Base-by-base conservation (phyloP, 2,329 filamentous ascomycete genomes). In the Apiospora marii region DNA sequence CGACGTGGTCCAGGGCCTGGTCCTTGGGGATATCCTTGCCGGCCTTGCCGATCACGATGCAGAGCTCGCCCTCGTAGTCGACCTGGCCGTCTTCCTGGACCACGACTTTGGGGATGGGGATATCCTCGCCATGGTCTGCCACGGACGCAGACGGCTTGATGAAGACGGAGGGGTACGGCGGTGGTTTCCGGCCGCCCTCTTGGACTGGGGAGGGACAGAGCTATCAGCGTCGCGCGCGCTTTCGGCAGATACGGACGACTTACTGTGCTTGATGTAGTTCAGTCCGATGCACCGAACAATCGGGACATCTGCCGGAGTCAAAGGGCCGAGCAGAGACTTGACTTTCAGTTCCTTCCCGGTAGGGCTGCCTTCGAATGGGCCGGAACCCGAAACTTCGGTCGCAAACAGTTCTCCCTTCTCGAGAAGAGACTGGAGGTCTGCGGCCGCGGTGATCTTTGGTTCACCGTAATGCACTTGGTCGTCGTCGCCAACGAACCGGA, bases 261-360 rank as follows among this genome's bases (percentile, higher is more conserved):
- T 53, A 53, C 49, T 53, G 75, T 91, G 89, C 70, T 87, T 90
- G 51, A 85, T 84, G 75, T 91, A 91, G 76, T 92, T 91, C 41
- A 91, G 77, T 0, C 89, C 90, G 16, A 91, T 85, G 74, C 89
- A 91, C 27, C 88, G 81, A 4, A 92, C 76, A 61, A 90, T 88
- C 0, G 88, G 87, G 0, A 91, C 86, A 69, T 90, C 87, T 2
- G 80, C 79, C 13, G 78, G 80, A 0, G 84, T 82, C 44, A 91
- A 78, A 0, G 89, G 89, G 0, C 87, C 87, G 0, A 91, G 82
- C 0, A 91, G 78, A 70, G 81, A 82, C 76, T 88, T 87, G 8
- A 91, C 89, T 0, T 83, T 84, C 2, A 85, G 86, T 46, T 53
- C 24, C n/a, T 53, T 27, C 3, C 49, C 49, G 22, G 6, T 22